phyloP scores from a whole-genome alignment of 352 stramenopile genomes.

The Globisporangium mamillatum region DNA sequence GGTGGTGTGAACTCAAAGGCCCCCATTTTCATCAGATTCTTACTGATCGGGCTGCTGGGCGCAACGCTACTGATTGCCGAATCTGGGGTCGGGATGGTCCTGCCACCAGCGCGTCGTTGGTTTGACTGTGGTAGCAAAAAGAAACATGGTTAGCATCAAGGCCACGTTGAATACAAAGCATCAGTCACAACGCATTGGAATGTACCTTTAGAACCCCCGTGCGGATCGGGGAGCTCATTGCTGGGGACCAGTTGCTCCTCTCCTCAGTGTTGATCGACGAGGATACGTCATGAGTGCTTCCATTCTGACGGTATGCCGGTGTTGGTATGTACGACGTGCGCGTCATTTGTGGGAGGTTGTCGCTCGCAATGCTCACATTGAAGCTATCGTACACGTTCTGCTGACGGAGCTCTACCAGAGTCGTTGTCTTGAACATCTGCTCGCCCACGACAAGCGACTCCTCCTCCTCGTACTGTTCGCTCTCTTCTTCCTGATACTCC shows the following conservation, averaged over 20 bases:
- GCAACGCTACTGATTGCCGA: conserved; percentile 78
- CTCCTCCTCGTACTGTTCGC: conserved; percentile 25
- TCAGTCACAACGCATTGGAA: background rate
- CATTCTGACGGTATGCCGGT: conserved; percentile 22
- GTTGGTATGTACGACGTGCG: conserved; percentile 65
- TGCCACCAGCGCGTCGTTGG: conserved; percentile 8
- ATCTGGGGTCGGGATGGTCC: conserved; percentile 43
- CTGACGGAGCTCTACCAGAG: conserved; percentile 39
- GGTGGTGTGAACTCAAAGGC: conserved; percentile 75
- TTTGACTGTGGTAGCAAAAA: conserved; percentile 13
- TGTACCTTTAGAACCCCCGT: conserved; percentile 49
- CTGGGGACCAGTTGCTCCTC: conserved; percentile 46
- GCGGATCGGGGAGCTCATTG: conserved; percentile 51
- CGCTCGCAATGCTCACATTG: conserved; percentile 58
- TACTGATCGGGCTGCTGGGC: conserved; percentile 62
- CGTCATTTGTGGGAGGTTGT: conserved; percentile 59
- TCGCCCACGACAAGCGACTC: conserved; percentile 47
- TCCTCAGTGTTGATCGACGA: conserved; percentile 52
- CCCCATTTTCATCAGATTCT: conserved; percentile 80
- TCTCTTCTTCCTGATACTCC: conserved; percentile 4
- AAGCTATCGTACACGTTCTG: conserved; percentile 47
- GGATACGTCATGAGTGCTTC: conserved; percentile 33
- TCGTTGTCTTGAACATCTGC: conserved; percentile 75
- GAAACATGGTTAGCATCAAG: background rate
- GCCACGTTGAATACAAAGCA: conserved; percentile 3